phyloP scores from a whole-genome alignment of 331 rosid species.

The Quercus lobata region DNA sequence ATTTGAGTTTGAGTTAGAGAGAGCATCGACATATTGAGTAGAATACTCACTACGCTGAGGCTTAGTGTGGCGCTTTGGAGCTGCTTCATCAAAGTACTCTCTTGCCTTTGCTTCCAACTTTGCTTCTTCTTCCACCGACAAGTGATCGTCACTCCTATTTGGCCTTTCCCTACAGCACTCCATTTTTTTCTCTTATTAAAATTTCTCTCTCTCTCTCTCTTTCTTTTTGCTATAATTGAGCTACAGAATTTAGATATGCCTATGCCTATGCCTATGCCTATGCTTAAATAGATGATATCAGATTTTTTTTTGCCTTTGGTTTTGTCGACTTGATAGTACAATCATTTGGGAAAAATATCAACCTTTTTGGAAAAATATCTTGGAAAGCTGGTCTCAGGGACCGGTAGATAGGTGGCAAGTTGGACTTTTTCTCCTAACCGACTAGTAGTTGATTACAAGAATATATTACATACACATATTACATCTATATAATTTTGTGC shows the following conservation, averaged over 20 bases:
- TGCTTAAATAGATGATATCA: neutral
- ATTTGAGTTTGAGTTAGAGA: neutral
- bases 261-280: too few relatives aligned
- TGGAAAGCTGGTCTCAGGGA: neutral
- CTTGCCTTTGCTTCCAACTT: conserved; percentile 46
- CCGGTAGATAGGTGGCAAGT: too few relatives aligned
- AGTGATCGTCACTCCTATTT: conserved; percentile 65
- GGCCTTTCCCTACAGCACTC: conserved; percentile 42
- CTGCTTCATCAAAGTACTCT: conserved; percentile 49
- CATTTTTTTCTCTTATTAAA: conserved; percentile 25
- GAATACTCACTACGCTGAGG: conserved; percentile 87
- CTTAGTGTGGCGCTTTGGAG: conserved; percentile 74
- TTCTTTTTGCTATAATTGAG: neutral
- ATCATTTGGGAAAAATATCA: neutral
- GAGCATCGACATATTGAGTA: conserved; percentile 43
- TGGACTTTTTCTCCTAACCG: too few relatives aligned
- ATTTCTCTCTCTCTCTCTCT: neutral
- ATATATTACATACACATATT: too few relatives aligned
- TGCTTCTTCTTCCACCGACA: conserved; percentile 61
- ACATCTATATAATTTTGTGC: too few relatives aligned
- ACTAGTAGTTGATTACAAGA: too few relatives aligned
- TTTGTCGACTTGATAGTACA: neutral
- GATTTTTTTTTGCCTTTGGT: neutral
- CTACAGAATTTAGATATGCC: too few relatives aligned
- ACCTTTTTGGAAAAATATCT: conserved; percentile 26